Base-by-base conservation (phyloP, 208 protist genomes). In the Crithidia fasciculata region DNA sequence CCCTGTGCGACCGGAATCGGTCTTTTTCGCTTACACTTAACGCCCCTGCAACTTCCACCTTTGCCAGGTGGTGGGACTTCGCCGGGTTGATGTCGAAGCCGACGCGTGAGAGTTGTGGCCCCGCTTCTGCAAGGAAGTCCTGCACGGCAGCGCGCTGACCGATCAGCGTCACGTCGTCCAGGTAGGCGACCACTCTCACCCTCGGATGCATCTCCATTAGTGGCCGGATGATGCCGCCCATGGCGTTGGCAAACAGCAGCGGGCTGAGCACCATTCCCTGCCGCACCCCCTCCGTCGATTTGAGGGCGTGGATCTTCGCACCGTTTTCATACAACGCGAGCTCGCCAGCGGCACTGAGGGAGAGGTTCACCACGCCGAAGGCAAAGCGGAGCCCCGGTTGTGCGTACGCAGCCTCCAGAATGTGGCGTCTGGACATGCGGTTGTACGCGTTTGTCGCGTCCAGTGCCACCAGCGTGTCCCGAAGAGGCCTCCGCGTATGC, bases 381-480 rank as follows among this genome's bases (percentile, higher is more conserved):
- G 74, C 16, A 12, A 44, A 62, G 3, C 39, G 43, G 47, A 80
- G 64, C 16, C 2, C 36, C 4, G 36, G 7, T n/a, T 68, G 39
- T 0, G 12, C 37, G 69, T 65, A 79, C 15, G 49, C 13, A 40
- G 63, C 70, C 50, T 50, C 13, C 4, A 85, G 56, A 0, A 85
- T 74, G 0, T 12, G 5, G 2, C 16, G 8, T 2, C 76, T 44
- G 4, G 44, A 65, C 5, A 85, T 52, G 0, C 54, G 40, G 55
- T 80, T 85, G 72, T 82, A 85, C 39, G 81, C 81, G 53, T 82
- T 85, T 3, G 70, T 54, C 40, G 67, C 81, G 56, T 82, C 81
- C 10, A 85, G 57, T 2, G 74, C 69, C 47, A 77, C 81, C 4
- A 81, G 16, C 12, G 65, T 75, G 56, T 78, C 73, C 73, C 37